These are phyloP conservation scores for Lactarius tabidus DNA, from an alignment of 768 basidiomycete species.

Conservation along the genomic window DNA sequence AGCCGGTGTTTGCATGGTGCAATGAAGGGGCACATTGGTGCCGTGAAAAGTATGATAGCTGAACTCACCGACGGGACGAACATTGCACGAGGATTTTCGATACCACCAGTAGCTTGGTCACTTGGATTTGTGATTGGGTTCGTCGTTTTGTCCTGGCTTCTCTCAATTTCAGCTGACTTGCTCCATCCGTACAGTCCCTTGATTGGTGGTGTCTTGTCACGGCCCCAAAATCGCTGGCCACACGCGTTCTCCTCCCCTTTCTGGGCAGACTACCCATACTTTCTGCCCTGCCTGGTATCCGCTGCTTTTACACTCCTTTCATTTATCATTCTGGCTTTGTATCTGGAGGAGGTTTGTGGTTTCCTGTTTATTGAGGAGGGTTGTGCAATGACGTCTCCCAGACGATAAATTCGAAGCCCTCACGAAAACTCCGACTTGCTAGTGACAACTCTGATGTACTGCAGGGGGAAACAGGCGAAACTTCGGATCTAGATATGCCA, in stretches of 20 bases:
- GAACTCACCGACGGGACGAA: not conserved
- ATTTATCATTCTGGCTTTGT: not conserved
- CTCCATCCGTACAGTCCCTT: slow-evolving; percentile 15
- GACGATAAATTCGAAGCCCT: not conserved
- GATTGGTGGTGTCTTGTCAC: slow-evolving; percentile 26
- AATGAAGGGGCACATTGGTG: not conserved
- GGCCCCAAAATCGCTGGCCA: slow-evolving; percentile 25
- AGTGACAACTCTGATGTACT: not conserved
- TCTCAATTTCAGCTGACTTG: not conserved
- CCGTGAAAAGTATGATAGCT: not conserved
- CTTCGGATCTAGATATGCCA: not conserved
- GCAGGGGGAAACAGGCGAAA: not conserved
- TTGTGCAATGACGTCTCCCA: not conserved
- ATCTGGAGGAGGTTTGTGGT: not conserved
- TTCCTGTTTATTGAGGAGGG: not conserved
- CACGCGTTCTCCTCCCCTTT: slow-evolving; percentile 20
- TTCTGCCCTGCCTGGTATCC: slow-evolving; percentile 24
- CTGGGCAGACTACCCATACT: slow-evolving; percentile 28
- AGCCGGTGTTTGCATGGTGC: not conserved
- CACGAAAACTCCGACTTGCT: not conserved
- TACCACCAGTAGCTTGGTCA: not conserved
- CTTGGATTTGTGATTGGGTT: slow-evolving; percentile 14
- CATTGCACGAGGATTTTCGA: not conserved
- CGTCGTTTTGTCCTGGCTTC: not conserved
- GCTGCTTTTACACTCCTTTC: not conserved